These are phyloP conservation scores for Volvariella surrecta DNA, from an alignment of 1,284 basidiomycete genomes.

Conservation along the genomic window DNA sequence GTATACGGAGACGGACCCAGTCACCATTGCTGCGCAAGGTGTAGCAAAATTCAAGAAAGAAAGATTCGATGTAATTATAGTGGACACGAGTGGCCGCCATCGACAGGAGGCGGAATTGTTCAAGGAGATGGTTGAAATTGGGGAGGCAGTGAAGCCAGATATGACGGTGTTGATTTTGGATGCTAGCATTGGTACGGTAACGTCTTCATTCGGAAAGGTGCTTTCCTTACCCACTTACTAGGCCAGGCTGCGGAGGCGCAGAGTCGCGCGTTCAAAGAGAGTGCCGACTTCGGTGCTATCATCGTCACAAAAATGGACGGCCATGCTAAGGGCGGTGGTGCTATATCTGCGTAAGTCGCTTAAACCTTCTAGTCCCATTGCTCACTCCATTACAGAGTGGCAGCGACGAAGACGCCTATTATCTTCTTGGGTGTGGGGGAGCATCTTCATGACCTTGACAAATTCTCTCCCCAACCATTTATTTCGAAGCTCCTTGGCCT, in stretches of 20 bases:
- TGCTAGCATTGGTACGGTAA: constrained; percentile 67
- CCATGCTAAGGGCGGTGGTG: constrained; percentile 98
- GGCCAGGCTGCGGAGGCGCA: constrained; percentile 98
- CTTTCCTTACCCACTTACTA: constrained; percentile 19
- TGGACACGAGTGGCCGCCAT: constrained; percentile 96
- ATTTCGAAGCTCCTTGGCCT: constrained; percentile 94
- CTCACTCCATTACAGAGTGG: constrained; percentile 55
- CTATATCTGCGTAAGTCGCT: constrained; percentile 87
- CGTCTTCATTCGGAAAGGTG: neutral
- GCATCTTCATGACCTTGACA: constrained; percentile 92
- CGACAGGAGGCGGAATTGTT: constrained; percentile 98
- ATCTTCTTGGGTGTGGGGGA: constrained; percentile 98
- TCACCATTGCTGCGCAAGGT: constrained; percentile 89
- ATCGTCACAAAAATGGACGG: constrained; percentile 99
- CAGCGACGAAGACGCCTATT: constrained; percentile 97
- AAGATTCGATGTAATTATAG: constrained; percentile 97
- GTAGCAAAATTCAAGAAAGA: constrained; percentile 98
- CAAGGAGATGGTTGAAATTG: constrained; percentile 97
- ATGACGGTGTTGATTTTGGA: constrained; percentile 90
- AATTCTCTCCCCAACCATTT: constrained; percentile 94
- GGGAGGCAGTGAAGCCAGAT: constrained; percentile 86
- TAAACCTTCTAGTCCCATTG: constrained; percentile 1
- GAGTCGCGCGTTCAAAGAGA: constrained; percentile 95
- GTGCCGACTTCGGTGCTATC: constrained; percentile 95
- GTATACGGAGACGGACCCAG: constrained; percentile 98